phyloP scores from a whole-genome alignment of 768 basidiomycete genomes.

The Podaxis sp. region DNA sequence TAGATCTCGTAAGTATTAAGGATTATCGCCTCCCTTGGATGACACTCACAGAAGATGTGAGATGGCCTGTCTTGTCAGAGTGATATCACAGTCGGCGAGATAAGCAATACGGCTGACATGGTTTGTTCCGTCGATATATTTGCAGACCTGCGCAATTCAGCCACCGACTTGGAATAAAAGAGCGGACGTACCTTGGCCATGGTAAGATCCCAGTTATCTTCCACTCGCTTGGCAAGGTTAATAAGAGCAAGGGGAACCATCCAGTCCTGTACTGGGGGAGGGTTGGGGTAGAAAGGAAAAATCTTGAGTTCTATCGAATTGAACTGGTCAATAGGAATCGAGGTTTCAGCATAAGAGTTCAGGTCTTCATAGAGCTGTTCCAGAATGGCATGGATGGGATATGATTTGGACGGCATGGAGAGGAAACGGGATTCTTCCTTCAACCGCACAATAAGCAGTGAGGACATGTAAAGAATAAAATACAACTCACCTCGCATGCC shows the following conservation, averaged over 20 bases:
- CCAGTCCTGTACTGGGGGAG: conserved; percentile 88
- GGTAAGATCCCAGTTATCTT: conserved; percentile 96
- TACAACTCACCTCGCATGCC: conserved; percentile 73
- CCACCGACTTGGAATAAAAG: neutral
- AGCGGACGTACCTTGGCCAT: conserved; percentile 63
- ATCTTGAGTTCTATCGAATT: conserved; percentile 96
- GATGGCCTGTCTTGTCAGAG: conserved; percentile 79
- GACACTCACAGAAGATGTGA: conserved; percentile 80
- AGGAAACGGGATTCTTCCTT: conserved; percentile 90
- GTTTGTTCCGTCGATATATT: conserved; percentile 85
- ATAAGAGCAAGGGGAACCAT: conserved; percentile 91
- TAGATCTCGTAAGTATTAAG: conserved; percentile 22
- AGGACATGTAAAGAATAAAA: conserved; percentile 4
- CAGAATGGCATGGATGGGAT: conserved; percentile 74
- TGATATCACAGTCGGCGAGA: conserved; percentile 83
- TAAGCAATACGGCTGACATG: conserved; percentile 90
- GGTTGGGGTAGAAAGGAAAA: conserved; percentile 95
- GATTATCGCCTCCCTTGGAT: neutral
- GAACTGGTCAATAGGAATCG: conserved; percentile 85
- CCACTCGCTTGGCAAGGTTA: conserved; percentile 72
- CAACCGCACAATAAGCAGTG: neutral
- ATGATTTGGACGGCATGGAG: conserved; percentile 64
- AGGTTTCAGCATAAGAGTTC: conserved; percentile 96
- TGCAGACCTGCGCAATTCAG: conserved; percentile 50
- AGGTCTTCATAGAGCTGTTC: conserved; percentile 97